A percentile compares a stretch with the other conserved stretches of the same genome.
Conservation (phyloP, 371 early-diverging fungal species). For the Parasitella parasitica region DNA sequence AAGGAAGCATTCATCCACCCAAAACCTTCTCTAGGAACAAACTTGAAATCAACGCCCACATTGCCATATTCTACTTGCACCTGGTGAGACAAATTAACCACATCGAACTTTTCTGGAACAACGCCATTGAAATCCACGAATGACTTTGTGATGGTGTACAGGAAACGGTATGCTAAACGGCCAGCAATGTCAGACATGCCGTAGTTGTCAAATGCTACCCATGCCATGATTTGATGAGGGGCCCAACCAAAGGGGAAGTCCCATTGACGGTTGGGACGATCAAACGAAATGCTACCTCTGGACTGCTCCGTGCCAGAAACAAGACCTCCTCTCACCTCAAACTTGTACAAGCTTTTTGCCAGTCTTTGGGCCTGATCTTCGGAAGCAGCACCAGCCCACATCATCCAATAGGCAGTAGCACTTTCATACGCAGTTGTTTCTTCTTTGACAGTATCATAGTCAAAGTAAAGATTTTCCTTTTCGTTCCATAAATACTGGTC, state of each 20-base stretch:
- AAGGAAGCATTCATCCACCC: constrained; percentile 97
- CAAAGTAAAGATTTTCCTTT: constrained; percentile 50
- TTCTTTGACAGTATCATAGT: constrained; percentile 56
- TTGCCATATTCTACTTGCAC: constrained; percentile 94
- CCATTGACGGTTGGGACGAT: constrained; percentile 95
- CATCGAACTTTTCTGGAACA: constrained; percentile 94
- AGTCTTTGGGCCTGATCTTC: constrained; percentile 58
- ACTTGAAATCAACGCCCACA: constrained; percentile 90
- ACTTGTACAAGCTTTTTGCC: constrained; percentile 49
- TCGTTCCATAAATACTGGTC: constrained; percentile 67
- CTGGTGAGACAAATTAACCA: constrained; percentile 86
- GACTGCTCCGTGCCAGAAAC: constrained; percentile 85
- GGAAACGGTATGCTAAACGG: constrained; percentile 89
- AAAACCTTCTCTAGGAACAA: constrained; percentile 90
- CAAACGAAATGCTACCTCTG: constrained; percentile 68
- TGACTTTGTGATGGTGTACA: constrained; percentile 85
- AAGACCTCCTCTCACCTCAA: constrained; percentile 85
- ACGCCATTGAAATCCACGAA: constrained; percentile 96
- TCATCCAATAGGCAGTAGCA: constrained; percentile 67
- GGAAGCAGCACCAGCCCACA: constrained; percentile 70
- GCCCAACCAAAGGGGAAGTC: constrained; percentile 97
- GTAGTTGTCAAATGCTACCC: constrained; percentile 84
- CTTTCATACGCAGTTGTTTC: constrained; percentile 61
- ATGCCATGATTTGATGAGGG: constrained; percentile 95
- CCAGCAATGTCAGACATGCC: constrained; percentile 71